These are phyloP conservation scores for Brassica napus DNA, from an alignment of 345 rosid species.

Conservation along the genomic window DNA sequence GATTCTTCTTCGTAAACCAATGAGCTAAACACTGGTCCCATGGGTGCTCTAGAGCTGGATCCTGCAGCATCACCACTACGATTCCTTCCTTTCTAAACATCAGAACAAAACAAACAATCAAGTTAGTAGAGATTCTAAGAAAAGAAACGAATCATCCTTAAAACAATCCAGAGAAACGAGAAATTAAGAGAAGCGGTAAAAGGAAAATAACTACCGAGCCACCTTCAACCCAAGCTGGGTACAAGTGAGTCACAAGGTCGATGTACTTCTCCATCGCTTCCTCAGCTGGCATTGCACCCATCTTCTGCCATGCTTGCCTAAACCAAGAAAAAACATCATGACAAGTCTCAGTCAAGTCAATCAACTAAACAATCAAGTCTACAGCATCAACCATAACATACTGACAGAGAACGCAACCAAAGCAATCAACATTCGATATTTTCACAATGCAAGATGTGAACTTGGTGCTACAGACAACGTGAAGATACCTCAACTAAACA, in stretches of 20 bases:
- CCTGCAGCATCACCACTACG: constrained; percentile 46
- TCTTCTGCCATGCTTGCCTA: not conserved
- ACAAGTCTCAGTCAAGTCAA: not conserved
- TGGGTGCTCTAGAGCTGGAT: constrained; percentile 50
- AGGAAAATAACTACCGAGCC: constrained; percentile 40
- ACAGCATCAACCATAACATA: not conserved
- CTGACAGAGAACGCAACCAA: not conserved
- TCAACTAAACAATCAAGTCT: not conserved
- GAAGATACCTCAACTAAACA: not conserved
- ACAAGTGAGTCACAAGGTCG: constrained; percentile 78
- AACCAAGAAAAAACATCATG: not conserved
- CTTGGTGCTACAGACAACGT: no score
- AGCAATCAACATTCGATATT: not conserved
- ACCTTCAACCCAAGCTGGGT: constrained; percentile 80
- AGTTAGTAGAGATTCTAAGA: no score
- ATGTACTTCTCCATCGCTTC: constrained; percentile 92
- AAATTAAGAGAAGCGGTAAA: not conserved
- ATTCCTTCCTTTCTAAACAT: constrained; percentile 48
- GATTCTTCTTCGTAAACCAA: constrained; percentile 72
- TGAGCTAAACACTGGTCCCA: constrained; percentile 99
- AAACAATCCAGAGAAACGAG: no score
- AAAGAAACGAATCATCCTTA: no score
- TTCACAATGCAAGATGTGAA: not conserved
- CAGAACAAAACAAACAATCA: constrained; percentile 6
- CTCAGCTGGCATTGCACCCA: constrained; percentile 76